Base-by-base conservation (phyloP, 306 rosid genomes). In the Castanea sativa region DNA sequence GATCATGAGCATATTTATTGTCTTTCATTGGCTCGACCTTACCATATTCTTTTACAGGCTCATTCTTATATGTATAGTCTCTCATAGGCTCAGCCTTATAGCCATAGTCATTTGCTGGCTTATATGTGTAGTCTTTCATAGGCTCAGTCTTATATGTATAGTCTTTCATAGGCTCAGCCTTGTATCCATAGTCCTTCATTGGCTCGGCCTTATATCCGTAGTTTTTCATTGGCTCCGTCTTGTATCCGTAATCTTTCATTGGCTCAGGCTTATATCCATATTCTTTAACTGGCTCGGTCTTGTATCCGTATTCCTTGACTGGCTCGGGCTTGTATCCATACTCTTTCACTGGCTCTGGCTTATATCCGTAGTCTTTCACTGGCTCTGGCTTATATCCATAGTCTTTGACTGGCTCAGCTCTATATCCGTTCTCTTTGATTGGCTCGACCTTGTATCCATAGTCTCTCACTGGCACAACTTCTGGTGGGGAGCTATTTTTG, bases 331-430 rank as follows among this genome's bases (percentile, higher is more conserved):
- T 55, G 57, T 58, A 70, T 41, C 61, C 61, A 0, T 56, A 56
- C 1, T 56, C 61, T 56, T 7, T 56, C 1, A 18, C 21, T 18
- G 59, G 21, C 23, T 55, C 59, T 1, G 20, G 6, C 9, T 16
- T 55, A 5, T 55, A 55, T 5, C 79, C 86, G 8, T 64, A 72
- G 21, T 68, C 20, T 73, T 63, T 83, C 71, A 71, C 58, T 32
- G 80, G 80, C 64, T 74, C 80, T 0, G 21, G 2, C 21, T 55
- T 55, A 1, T 29, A 65, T 58, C 80, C 84, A n/a, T 69, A 69
- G 19, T 56, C 59, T 60, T 71, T 82, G 45, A 60, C 41, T 14
- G 85, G 81, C 55, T 83, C 81, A 41, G 20, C 60, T 41, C 3
- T 41, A 41, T 41, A 41, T 41, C 45, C 45, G 2, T 41, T 41